A percentile compares a stretch with the other conserved stretches of the same genome.
phyloP scores from a whole-genome alignment of 257 asterid genomes.

The Solanum tarijense region DNA sequence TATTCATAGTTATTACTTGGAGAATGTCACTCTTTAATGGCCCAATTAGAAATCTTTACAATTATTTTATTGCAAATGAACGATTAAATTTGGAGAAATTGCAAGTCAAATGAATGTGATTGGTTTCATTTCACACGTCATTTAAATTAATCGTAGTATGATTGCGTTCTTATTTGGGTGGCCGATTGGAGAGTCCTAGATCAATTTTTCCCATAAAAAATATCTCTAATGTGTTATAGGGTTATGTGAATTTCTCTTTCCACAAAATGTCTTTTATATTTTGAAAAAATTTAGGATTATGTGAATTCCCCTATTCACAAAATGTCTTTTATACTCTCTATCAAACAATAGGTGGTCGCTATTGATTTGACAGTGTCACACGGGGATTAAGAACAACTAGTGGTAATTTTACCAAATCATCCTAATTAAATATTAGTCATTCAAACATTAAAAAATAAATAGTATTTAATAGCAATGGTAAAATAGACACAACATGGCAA shows the following conservation, averaged over 20 bases:
- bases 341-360: rapidly evolving
- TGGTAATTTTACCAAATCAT: no score
- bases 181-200: not conserved
- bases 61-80: not conserved
- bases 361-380: no score
- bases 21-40: not conserved
- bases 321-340: no score
- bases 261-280: no score
- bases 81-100: not conserved
- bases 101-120: not conserved
- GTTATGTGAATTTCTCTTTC: not conserved
- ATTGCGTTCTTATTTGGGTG: not conserved
- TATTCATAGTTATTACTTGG: not conserved
- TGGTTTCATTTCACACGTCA: not conserved
- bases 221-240: not conserved
- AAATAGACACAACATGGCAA: no score
- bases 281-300: not conserved
- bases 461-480: no score
- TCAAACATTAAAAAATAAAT: no score
- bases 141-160: not conserved
- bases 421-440: no score
- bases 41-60: not conserved
- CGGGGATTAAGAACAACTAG: no score
- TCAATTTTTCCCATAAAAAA: not conserved
- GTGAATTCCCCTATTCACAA: not conserved